Conservation (phyloP, 2,329 filamentous ascomycete genomes). For the Dendrostoma leiphaemia region DNA sequence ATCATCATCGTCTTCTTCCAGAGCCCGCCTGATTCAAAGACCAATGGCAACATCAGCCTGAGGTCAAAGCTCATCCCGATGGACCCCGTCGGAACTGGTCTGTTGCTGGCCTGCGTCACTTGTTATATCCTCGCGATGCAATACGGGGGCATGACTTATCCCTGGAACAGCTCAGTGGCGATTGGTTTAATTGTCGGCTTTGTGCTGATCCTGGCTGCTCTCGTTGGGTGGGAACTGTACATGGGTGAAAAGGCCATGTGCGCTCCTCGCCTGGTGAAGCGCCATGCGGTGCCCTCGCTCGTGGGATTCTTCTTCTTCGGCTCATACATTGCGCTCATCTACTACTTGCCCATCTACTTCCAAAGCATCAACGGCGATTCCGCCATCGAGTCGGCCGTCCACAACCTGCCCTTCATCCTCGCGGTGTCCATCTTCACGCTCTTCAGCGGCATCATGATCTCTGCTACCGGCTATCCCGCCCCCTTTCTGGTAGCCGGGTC, state of each 20-base stretch:
- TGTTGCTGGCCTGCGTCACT: slow-evolving; percentile 34
- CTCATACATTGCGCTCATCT: slow-evolving; percentile 22
- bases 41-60: slow-evolving; percentile 21
- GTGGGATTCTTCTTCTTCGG: slow-evolving; percentile 35
- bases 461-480: slow-evolving; percentile 23
- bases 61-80: slow-evolving; percentile 22
- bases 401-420: background rate
- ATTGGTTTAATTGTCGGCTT: slow-evolving; percentile 33
- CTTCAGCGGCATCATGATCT: slow-evolving; percentile 30
- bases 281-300: background rate
- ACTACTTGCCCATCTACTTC: slow-evolving; percentile 8
- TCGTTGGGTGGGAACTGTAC: slow-evolving; percentile 30
- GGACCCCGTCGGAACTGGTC: slow-evolving; percentile 25
- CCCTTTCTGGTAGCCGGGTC: slow-evolving; percentile 34
- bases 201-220: slow-evolving; percentile 23
- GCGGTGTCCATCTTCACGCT: background rate
- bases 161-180: slow-evolving; percentile 32
- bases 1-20: slow-evolving; percentile 33
- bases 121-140: slow-evolving; percentile 47
- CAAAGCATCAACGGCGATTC: background rate
- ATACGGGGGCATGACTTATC: slow-evolving; percentile 40
- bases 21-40: no score
- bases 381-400: background rate
- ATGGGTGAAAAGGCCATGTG: slow-evolving; percentile 50
- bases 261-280: slow-evolving; percentile 39